Conservation (phyloP, 768 basidiomycete species). For the Trametes gibbosa region DNA sequence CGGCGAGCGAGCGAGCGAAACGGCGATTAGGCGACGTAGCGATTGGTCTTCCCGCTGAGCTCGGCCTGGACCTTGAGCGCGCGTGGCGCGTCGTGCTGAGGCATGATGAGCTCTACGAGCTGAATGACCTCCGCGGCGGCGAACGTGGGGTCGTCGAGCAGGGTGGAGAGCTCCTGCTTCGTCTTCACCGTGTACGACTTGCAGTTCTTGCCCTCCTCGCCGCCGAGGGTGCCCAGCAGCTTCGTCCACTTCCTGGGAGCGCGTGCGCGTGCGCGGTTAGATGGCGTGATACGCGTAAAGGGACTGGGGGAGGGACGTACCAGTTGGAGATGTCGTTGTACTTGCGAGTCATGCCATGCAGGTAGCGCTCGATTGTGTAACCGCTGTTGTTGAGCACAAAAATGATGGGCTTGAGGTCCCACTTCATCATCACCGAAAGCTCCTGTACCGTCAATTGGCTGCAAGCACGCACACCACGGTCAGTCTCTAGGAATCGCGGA, state of each 20-base stretch:
- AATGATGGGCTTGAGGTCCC: slow-evolving; percentile 74
- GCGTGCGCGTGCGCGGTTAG: not conserved
- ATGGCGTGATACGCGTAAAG: not conserved
- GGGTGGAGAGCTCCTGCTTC: slow-evolving; percentile 60
- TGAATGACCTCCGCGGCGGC: slow-evolving; percentile 64
- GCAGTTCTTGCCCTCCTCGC: slow-evolving; percentile 46
- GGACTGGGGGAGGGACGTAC: slow-evolving; percentile 27
- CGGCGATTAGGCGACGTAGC: slow-evolving; percentile 47
- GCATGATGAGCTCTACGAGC: slow-evolving; percentile 80
- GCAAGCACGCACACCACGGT: not conserved
- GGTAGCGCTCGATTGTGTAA: slow-evolving; percentile 83
- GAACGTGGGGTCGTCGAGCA: slow-evolving; percentile 67
- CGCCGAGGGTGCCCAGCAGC: slow-evolving; percentile 60
- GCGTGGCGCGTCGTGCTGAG: slow-evolving; percentile 65
- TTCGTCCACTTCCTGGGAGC: slow-evolving; percentile 56
- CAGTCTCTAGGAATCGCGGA: not conserved
- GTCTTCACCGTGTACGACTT: slow-evolving; percentile 66
- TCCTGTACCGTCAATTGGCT: slow-evolving; percentile 84
- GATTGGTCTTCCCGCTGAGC: slow-evolving; percentile 49
- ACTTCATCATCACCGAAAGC: slow-evolving; percentile 76
- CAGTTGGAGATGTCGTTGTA: slow-evolving; percentile 89
- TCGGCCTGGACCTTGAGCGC: slow-evolving; percentile 57
- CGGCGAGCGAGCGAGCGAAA: too few species aligned
- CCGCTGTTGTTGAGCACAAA: slow-evolving; percentile 81
- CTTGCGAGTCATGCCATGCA: slow-evolving; percentile 66